Conservation (phyloP, 441 rosid species). For the Corymbia citriodora region DNA sequence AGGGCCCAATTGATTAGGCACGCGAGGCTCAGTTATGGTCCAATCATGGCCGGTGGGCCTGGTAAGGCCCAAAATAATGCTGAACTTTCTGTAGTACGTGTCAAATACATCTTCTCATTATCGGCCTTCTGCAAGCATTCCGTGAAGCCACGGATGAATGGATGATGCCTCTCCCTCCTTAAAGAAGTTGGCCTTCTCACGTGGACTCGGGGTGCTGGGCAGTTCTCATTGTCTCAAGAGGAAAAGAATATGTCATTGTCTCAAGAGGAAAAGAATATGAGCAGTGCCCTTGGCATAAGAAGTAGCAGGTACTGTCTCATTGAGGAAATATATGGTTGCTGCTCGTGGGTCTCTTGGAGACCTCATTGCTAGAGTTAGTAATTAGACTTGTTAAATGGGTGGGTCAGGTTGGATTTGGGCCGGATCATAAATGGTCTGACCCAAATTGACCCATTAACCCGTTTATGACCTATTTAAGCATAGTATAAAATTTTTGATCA, state of each 20-base stretch:
- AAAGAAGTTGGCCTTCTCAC: background rate
- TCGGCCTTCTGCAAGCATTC: background rate
- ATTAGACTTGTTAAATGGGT: no score
- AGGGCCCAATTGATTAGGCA: background rate
- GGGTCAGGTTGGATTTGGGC: no score
- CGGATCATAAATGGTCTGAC: no score
- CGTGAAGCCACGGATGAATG: background rate
- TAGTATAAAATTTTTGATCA: no score
- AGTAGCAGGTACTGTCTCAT: background rate
- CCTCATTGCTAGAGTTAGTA: background rate
- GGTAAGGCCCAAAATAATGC: background rate
- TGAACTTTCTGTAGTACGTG: background rate
- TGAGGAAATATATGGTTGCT: background rate
- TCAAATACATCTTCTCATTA: background rate
- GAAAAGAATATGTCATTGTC: background rate
- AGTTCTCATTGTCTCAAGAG: background rate
- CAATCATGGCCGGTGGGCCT: background rate
- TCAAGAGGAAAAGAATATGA: background rate
- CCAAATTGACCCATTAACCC: no score
- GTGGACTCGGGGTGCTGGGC: background rate
- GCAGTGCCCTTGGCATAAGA: background rate
- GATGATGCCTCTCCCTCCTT: background rate
- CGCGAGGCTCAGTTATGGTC: background rate
- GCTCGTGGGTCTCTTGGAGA: background rate
- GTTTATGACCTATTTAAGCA: no score